Conservation (phyloP, 768 basidiomycete species). For the Infundibulicybe gibba region DNA sequence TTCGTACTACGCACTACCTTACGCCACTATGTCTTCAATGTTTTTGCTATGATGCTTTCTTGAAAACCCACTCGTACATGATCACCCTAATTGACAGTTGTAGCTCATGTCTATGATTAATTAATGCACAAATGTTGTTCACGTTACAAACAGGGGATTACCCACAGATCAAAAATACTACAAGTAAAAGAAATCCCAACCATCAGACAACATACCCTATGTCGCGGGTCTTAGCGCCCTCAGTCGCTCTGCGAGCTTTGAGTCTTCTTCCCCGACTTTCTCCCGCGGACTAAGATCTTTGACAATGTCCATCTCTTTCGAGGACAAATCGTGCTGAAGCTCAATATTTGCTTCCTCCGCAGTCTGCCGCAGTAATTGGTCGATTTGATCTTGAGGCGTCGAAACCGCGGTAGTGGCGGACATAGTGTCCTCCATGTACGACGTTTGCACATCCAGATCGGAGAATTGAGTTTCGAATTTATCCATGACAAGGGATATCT, state of each 20-base stretch:
- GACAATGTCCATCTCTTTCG: conserved; percentile 55
- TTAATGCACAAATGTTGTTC: too few relatives aligned
- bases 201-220: conserved; percentile 22
- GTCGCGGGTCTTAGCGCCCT: conserved; percentile 82
- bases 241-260: conserved; percentile 79
- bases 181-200: neutral
- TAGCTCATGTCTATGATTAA: too few relatives aligned
- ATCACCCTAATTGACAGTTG: too few relatives aligned
- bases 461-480: conserved; percentile 97
- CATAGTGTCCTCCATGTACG: conserved; percentile 98
- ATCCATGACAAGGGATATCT: conserved; percentile 99
- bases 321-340: conserved; percentile 83
- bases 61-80: too few relatives aligned
- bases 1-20: neutral
- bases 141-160: too few relatives aligned
- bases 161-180: neutral
- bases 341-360: conserved; percentile 98
- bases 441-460: conserved; percentile 96
- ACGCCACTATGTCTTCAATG: neutral
- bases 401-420: conserved; percentile 87
- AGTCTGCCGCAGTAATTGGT: conserved; percentile 85
- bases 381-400: conserved; percentile 97
- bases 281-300: conserved; percentile 53
- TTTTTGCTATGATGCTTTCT: too few relatives aligned
- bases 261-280: conserved; percentile 71